Base-by-base conservation (phyloP, 352 stramenopile genomes). In the Phytophthora meadii region DNA sequence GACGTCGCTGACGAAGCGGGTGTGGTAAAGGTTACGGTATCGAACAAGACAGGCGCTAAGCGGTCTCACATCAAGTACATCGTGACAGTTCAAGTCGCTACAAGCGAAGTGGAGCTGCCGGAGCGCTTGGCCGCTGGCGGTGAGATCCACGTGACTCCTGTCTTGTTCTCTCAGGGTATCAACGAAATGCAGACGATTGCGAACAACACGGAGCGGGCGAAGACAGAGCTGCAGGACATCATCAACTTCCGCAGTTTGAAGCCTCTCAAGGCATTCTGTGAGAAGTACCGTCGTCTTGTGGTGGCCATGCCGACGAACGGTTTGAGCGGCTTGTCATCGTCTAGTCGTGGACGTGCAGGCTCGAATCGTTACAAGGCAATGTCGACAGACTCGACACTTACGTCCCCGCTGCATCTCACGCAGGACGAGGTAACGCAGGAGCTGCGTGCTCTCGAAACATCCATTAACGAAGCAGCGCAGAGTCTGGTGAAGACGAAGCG, bases 121-220 rank as follows among this genome's bases (percentile, higher is more conserved):
- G 80, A 93, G 28, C 79, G 84, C 25, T 61, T 96, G 5, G 82
- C 84, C 15, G 57, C 57, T 3, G 84, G 86, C 37, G 88, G 88
- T 4, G 83, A 94, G 69, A 93, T 96, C 63, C 70, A 83, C 12
- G 84, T 96, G 39, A 94, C 83, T n/a, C 86, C 88, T 1, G 53
- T 94, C 19, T 56, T 96, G n/a, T 94, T 96, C 58, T 95, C 88
- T 5, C 88, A 98, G 53, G 93, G 94, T 32, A 98, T 98, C 68
- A 98, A 98, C 68, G 94, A 98, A 71, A 97, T 96, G 88, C 92
- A 98, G 77, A 98, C 92, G 12, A 92, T 98, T 45, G 91, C 91
- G 2, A 98, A 98, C 72, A 90, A 95, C 62, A 96, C 89, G 5
- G 87, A 95, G 39, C 84, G 87, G 28, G 83, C 84, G 24, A 95